A percentile compares a stretch with the other conserved stretches of the same genome.
Conservation (phyloP, 805 yeast genomes). For the Gaillardinia entomophila region DNA sequence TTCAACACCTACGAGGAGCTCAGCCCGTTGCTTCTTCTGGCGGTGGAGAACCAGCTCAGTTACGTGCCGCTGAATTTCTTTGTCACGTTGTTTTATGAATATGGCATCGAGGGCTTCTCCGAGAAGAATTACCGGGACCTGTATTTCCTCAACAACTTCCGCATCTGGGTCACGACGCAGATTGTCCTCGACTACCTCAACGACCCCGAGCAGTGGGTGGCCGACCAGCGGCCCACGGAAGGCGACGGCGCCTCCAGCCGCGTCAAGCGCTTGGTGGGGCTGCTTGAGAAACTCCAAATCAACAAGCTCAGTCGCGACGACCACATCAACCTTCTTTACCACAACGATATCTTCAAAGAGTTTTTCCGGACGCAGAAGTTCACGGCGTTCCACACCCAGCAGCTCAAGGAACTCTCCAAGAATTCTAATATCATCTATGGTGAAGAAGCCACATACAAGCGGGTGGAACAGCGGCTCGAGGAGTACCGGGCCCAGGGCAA, state of each 20-base stretch:
- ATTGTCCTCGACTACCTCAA: constrained; percentile 19
- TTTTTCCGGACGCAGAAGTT: constrained; percentile 14
- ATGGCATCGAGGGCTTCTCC: constrained; percentile 8
- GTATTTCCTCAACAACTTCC: constrained; percentile 5
- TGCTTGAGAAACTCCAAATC: constrained; percentile 12
- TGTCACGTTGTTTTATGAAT: constrained; percentile 21
- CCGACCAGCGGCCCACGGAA: too few relatives aligned
- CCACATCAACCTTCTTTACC: constrained; percentile 18
- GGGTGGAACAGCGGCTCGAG: neutral
- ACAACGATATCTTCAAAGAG: constrained; percentile 19
- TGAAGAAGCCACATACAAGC: neutral
- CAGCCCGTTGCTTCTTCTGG: constrained; percentile 10
- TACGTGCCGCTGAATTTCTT: constrained; percentile 26
- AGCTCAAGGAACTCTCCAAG: constrained; percentile 11
- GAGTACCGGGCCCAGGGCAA: constrained; percentile 7
- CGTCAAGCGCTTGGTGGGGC: constrained; percentile 10
- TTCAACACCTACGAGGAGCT: constrained; percentile 8
- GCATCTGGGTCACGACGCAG: constrained; percentile 11
- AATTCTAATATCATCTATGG: neutral
- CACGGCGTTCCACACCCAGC: constrained; percentile 24
- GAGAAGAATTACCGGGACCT: constrained; percentile 1
- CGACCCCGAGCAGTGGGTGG: constrained; percentile 19
- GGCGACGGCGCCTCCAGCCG: constrained; percentile 2
- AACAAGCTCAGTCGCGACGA: constrained; percentile 16
- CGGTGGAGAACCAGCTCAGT: constrained; percentile 13